Conservation (phyloP, 306 rosid genomes). For the Gleditsia sinensis region DNA sequence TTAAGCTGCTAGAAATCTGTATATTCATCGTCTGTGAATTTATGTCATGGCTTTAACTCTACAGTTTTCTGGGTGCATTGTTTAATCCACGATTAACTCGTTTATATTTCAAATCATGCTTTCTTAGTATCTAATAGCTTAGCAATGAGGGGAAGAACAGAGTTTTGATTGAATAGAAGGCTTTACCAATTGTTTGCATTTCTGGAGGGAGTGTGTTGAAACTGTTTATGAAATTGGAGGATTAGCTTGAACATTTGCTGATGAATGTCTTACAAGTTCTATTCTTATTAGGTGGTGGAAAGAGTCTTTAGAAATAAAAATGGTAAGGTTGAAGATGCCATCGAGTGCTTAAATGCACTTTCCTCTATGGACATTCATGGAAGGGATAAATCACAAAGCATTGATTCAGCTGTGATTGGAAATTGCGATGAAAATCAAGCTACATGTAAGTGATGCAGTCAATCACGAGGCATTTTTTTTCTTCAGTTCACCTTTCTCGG, state of each 20-base stretch:
- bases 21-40: background rate
- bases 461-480: too few species aligned
- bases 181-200: background rate
- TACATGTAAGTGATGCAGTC: slow-evolving; percentile 24
- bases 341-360: slow-evolving; percentile 30
- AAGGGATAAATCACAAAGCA: slow-evolving; percentile 20
- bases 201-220: background rate
- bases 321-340: slow-evolving; percentile 36
- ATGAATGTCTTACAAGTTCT: background rate
- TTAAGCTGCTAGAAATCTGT: background rate
- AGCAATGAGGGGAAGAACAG: background rate
- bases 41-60: background rate
- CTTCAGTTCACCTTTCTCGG: background rate
- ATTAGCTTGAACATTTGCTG: background rate
- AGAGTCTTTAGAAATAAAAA: slow-evolving; percentile 32
- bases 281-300: slow-evolving; percentile 34
- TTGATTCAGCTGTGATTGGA: slow-evolving; percentile 5
- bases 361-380: slow-evolving; percentile 19
- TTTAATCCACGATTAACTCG: background rate
- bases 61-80: background rate
- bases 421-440: slow-evolving; percentile 35
- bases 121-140: background rate
- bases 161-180: background rate
- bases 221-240: background rate
- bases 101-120: background rate